A percentile compares a stretch with the other conserved stretches of the same genome.
Conservation (phyloP, 2,329 filamentous ascomycete genomes). For the Beauveria medogensis region DNA sequence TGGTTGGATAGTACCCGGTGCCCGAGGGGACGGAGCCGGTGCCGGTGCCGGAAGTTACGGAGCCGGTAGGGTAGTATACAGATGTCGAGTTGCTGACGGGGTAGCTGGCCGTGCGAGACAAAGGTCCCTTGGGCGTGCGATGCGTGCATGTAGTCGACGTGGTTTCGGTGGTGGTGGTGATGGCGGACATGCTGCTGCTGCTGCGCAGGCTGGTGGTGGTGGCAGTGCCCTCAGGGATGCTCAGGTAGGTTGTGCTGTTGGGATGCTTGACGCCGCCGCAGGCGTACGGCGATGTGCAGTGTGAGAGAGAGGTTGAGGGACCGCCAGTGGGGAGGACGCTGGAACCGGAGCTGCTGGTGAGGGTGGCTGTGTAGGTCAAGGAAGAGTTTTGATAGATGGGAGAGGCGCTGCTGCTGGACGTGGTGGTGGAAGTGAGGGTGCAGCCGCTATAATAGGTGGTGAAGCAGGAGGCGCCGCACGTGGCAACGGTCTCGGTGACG, state of each 20-base stretch:
- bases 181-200: neutral
- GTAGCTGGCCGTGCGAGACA: neutral
- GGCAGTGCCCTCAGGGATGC: neutral
- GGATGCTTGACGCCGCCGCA: constrained; percentile 9
- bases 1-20: too few relatives aligned
- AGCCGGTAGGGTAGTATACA: neutral
- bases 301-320: neutral
- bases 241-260: neutral
- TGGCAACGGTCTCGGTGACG: constrained; percentile 18
- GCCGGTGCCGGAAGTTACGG: neutral
- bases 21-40: neutral
- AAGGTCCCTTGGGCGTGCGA: neutral
- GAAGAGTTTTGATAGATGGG: neutral
- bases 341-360: neutral
- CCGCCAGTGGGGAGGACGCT: neutral
- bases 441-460: constrained; percentile 5
- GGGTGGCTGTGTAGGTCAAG: neutral
- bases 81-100: neutral
- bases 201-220: neutral
- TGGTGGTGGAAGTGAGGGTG: neutral
- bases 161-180: neutral
- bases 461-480: neutral
- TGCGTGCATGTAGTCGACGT: neutral
- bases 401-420: neutral
- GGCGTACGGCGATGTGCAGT: constrained; percentile 12